A percentile compares a stretch with the other conserved stretches of the same genome.
phyloP scores from a whole-genome alignment of 225 moss, liverwort and hornwort genomes.

The Marchantia polymorpha region DNA sequence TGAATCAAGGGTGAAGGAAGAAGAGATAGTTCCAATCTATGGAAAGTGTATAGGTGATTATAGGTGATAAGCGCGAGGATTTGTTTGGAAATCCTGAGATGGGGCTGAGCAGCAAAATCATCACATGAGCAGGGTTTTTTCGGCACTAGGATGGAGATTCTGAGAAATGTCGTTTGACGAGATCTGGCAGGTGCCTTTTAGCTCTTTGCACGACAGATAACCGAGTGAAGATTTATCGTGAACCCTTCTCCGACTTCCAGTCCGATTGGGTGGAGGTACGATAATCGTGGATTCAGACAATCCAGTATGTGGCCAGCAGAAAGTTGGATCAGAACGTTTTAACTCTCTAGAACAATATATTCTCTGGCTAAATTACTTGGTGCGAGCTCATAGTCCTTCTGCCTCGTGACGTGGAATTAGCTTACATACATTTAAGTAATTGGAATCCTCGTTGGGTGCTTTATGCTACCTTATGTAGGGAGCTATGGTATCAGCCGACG shows the following conservation, averaged over 20 bases:
- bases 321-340: background rate
- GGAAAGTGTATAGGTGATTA: too few relatives aligned
- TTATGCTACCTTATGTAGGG: background rate
- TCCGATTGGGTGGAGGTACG: constrained; percentile 97
- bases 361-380: background rate
- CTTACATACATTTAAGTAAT: background rate
- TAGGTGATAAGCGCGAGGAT: too few relatives aligned
- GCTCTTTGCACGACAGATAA: constrained; percentile 90
- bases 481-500: background rate
- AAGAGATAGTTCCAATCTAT: too few relatives aligned
- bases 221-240: constrained; percentile 90
- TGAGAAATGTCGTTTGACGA: background rate
- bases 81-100: background rate
- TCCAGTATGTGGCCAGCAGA: background rate
- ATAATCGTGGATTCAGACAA: background rate
- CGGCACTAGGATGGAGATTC: background rate
- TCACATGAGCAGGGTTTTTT: background rate
- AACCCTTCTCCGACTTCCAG: constrained; percentile 85
- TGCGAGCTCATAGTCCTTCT: background rate
- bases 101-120: background rate
- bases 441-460: background rate
- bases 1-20: background rate
- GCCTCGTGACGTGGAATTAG: background rate
- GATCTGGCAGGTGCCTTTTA: constrained; percentile 72
- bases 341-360: background rate